phyloP scores from a whole-genome alignment of 805 yeast species.

The Suhomyces xylopsoci region DNA sequence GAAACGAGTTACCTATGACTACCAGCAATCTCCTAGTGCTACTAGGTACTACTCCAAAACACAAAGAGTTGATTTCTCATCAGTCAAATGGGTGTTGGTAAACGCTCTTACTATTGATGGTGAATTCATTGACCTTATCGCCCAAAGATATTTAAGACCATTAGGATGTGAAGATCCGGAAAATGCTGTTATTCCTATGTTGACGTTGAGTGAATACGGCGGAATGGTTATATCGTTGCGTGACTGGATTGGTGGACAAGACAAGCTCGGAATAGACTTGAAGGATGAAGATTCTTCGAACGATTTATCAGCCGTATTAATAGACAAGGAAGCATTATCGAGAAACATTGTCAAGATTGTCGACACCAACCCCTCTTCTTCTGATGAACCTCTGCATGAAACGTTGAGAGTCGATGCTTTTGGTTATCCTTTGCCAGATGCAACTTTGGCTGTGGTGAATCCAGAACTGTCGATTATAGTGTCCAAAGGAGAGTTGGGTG shows the following conservation, averaged over 20 bases:
- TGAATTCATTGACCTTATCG: conserved; percentile 83
- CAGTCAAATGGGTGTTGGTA: conserved; percentile 85
- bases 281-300: conserved; percentile 33
- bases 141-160: conserved; percentile 88
- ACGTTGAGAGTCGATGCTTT: conserved; percentile 77
- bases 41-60: conserved; percentile 78
- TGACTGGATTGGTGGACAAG: conserved; percentile 81
- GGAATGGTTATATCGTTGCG: conserved; percentile 91
- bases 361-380: conserved; percentile 52
- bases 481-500: conserved; percentile 81
- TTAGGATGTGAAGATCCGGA: conserved; percentile 78
- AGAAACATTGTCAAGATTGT: conserved; percentile 69
- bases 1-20: conserved; percentile 88
- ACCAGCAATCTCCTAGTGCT: conserved; percentile 82
- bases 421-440: conserved; percentile 93
- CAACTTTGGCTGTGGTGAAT: conserved; percentile 88
- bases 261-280: conserved; percentile 51
- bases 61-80: conserved; percentile 70
- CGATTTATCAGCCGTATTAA: conserved; percentile 60
- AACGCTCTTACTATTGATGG: conserved; percentile 88
- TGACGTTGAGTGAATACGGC: conserved; percentile 89
- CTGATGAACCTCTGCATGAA: conserved; percentile 41
- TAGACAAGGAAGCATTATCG: conserved; percentile 71
- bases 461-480: conserved; percentile 83
- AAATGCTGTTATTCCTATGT: conserved; percentile 80